Evolutionary conservation across 768 basidiomycete genomes (phyloP).

Genomic region (Udeniomyces megalosporus): DNA sequence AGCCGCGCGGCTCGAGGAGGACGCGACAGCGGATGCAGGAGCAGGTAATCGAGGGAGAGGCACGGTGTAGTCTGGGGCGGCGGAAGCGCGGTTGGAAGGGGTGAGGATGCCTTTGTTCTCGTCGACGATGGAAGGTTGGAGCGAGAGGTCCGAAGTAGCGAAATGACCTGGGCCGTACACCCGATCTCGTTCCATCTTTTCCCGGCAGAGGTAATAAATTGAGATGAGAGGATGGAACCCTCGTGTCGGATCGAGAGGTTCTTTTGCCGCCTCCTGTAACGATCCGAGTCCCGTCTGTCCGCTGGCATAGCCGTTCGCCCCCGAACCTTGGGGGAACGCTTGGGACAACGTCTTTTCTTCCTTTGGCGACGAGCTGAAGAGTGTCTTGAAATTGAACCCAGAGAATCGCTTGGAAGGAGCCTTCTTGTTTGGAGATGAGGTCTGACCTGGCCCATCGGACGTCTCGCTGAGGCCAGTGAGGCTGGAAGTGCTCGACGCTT

Average conservation of each 20-base stretch:
- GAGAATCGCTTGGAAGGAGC: conserved; percentile 73
- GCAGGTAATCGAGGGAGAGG: conserved; percentile 63
- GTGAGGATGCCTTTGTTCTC: conserved; percentile 14
- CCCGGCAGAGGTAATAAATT: conserved; percentile 88
- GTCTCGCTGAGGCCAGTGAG: neutral
- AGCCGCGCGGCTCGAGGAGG: neutral
- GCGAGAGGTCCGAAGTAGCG: conserved; percentile 64
- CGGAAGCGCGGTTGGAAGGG: conserved; percentile 12
- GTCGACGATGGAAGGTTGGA: conserved; percentile 13
- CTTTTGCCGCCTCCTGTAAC: conserved; percentile 32
- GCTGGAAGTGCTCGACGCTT: neutral
- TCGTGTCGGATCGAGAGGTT: conserved; percentile 56
- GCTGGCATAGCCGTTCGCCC: conserved; percentile 1
- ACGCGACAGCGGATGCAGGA: conserved; percentile 44
- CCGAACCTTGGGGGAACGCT: neutral
- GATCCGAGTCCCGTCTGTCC: conserved; percentile 6
- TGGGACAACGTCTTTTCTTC: conserved; percentile 3
- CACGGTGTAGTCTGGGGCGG: conserved; percentile 44
- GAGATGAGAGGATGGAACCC: conserved; percentile 91
- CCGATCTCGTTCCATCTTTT: conserved; percentile 85
- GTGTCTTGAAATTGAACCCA: conserved; percentile 79
- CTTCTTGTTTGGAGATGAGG: conserved; percentile 34
- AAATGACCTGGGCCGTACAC: conserved; percentile 90
- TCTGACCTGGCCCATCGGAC: neutral
- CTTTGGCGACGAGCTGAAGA: conserved; percentile 42